Percentiles rank a stretch among this genome's conserved stretches.
These are phyloP conservation scores for Nigrospora oryzae DNA, from an alignment of 2,329 filamentous ascomycete genomes.

Conservation along the genomic window DNA sequence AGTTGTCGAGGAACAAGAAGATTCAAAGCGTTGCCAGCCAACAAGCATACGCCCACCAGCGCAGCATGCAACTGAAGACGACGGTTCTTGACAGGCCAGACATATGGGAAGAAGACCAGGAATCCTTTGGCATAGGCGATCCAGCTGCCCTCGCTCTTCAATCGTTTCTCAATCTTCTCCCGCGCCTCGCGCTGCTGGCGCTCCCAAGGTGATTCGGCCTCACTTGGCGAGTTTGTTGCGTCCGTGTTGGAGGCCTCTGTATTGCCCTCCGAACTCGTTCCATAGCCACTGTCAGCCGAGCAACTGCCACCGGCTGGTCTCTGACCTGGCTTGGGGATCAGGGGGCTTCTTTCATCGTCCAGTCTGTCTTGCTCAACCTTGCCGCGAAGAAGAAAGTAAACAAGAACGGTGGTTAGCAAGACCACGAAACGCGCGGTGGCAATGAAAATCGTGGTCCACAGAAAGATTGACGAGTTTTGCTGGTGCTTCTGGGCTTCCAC, in stretches of 20 bases:
- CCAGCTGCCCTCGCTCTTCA: conserved; percentile 71
- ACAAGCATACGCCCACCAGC: conserved; percentile 58
- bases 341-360: conserved; percentile 48
- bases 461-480: conserved; percentile 7
- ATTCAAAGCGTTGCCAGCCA: conserved; percentile 65
- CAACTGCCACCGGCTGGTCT: conserved; percentile 14
- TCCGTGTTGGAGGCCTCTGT: conserved; percentile 22
- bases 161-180: conserved; percentile 56
- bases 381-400: conserved; percentile 16
- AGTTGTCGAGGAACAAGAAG: conserved; percentile 74
- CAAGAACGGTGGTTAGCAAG: conserved; percentile 15
- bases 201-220: conserved; percentile 45
- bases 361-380: conserved; percentile 12
- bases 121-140: conserved; percentile 70
- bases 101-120: conserved; percentile 66
- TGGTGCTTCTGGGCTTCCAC: conserved; percentile 6
- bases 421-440: conserved; percentile 23
- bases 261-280: conserved; percentile 26
- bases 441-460: conserved; percentile 19
- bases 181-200: conserved; percentile 42
- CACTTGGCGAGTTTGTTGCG: conserved; percentile 22
- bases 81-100: conserved; percentile 65
- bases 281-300: conserved; percentile 29
- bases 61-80: conserved; percentile 59
- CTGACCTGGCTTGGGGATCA: conserved; percentile 38